Evolutionary conservation across 441 rosid genomes (phyloP).

Genomic region (Pelargonium myrrhifolium): DNA sequence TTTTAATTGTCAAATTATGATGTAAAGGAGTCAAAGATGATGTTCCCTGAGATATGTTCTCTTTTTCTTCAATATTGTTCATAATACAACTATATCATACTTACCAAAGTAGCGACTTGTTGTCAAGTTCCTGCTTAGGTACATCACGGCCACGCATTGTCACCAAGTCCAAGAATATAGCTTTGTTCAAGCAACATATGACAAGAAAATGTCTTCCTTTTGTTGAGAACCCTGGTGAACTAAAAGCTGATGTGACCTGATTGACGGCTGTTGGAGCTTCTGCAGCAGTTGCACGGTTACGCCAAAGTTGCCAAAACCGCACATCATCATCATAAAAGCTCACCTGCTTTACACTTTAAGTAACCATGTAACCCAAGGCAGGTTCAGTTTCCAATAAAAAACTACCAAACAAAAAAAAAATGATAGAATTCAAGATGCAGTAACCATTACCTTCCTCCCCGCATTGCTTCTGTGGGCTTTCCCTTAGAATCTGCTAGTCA

Average conservation of each 20-base stretch:
- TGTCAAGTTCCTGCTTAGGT: conserved; percentile 92
- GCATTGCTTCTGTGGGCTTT: conserved; percentile 87
- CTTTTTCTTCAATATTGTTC: too few species aligned
- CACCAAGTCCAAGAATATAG: conserved; percentile 90
- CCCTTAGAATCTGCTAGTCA: conserved; percentile 50
- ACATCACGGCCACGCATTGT: conserved; percentile 98
- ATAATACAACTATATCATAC: conserved; percentile 16
- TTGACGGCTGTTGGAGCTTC: conserved; percentile 84
- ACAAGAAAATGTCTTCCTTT: conserved; percentile 96
- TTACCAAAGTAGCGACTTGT: conserved; percentile 86
- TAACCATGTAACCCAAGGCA: conserved; percentile 12
- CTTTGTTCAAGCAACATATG: conserved; percentile 91
- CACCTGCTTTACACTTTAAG: conserved; percentile 87
- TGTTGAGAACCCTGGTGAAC: conserved; percentile 83
- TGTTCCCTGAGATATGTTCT: too few species aligned
- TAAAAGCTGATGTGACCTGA: conserved; percentile 70
- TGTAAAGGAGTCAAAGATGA: too few species aligned
- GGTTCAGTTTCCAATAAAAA: not conserved
- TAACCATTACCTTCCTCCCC: conserved; percentile 79
- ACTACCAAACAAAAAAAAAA: not conserved
- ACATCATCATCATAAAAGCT: conserved; percentile 93
- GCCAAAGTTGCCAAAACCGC: conserved; percentile 92
- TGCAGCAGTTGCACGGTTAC: conserved; percentile 82
- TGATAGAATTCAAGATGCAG: not conserved
- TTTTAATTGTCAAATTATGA: too few species aligned